These are phyloP conservation scores for Alternaria solani DNA, from an alignment of 2,329 filamentous ascomycete genomes.

Conservation along the genomic window DNA sequence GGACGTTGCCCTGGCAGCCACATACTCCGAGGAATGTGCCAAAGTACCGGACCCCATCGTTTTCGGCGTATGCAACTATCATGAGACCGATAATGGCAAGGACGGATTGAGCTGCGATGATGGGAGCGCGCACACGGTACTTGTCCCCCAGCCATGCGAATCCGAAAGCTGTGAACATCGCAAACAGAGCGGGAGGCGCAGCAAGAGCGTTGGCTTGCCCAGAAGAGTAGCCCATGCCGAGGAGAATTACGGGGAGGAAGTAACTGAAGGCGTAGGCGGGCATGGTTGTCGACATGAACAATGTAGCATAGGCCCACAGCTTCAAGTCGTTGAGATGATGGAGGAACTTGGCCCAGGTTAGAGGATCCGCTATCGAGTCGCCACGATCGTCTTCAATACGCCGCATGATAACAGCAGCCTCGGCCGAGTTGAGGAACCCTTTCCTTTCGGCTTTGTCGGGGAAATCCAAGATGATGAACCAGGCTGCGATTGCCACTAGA, in stretches of 20 bases:
- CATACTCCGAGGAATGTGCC: constrained; percentile 36
- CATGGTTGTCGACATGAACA: constrained; percentile 35
- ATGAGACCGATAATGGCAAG: constrained; percentile 35
- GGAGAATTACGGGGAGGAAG: constrained; percentile 39
- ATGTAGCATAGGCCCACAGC: constrained; percentile 34
- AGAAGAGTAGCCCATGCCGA: constrained; percentile 33
- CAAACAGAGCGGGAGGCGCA: constrained; percentile 36
- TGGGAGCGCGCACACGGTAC: constrained; percentile 32
- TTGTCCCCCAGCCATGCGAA: constrained; percentile 39
- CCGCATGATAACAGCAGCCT: constrained; percentile 29
- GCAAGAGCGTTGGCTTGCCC: constrained; percentile 28
- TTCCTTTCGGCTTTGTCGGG: constrained; percentile 36
- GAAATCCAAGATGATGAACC: constrained; percentile 41
- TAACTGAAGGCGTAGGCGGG: constrained; percentile 38
- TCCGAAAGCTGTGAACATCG: constrained; percentile 33
- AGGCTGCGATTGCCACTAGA: constrained; percentile 34
- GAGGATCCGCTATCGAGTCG: constrained; percentile 31
- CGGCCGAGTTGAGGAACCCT: constrained; percentile 29
- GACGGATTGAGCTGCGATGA: constrained; percentile 31
- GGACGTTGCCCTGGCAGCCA: constrained; percentile 31
- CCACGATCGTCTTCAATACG: constrained; percentile 37
- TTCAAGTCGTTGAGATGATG: constrained; percentile 31
- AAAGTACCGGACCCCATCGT: constrained; percentile 36
- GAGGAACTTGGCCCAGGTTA: constrained; percentile 30
- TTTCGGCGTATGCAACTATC: constrained; percentile 34